Conservation (phyloP, 208 protist species). For the Leishmania martiniquensis region DNA sequence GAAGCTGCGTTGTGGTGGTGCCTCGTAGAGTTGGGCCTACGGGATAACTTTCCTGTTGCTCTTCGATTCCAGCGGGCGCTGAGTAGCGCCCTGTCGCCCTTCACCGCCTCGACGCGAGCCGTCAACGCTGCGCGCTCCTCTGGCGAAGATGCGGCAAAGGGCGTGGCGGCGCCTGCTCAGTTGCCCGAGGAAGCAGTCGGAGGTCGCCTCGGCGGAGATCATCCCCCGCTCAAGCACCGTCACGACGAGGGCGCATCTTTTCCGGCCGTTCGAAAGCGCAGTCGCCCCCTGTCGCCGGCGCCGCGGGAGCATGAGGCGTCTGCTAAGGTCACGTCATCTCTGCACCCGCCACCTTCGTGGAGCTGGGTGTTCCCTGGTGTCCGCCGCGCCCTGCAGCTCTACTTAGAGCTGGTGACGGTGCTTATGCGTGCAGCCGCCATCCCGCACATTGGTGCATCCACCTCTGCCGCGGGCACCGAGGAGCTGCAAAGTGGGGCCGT, state of each 20-base stretch:
- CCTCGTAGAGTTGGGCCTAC: constrained; percentile 23
- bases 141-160: background rate
- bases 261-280: background rate
- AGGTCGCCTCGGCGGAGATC: no score
- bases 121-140: background rate
- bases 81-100: background rate
- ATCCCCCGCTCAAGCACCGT: no score
- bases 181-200: background rate
- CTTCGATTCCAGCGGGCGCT: constrained; percentile 12
- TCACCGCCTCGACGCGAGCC: background rate
- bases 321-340: background rate
- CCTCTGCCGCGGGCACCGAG: background rate
- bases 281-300: background rate
- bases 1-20: constrained; percentile 21
- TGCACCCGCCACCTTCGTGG: constrained; percentile 8
- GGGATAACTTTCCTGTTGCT: constrained; percentile 20
- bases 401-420: constrained; percentile 25
- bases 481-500: background rate
- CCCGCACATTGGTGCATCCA: constrained; percentile 4
- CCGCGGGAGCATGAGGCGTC: background rate
- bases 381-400: constrained; percentile 29
- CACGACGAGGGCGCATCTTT: background rate
- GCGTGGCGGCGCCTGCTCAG: background rate
- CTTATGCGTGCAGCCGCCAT: constrained; percentile 25
- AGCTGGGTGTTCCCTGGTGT: constrained; percentile 35